Evolutionary conservation across 2,329 filamentous ascomycete species (phyloP).

Genomic region (Rosellinia necatrix): DNA sequence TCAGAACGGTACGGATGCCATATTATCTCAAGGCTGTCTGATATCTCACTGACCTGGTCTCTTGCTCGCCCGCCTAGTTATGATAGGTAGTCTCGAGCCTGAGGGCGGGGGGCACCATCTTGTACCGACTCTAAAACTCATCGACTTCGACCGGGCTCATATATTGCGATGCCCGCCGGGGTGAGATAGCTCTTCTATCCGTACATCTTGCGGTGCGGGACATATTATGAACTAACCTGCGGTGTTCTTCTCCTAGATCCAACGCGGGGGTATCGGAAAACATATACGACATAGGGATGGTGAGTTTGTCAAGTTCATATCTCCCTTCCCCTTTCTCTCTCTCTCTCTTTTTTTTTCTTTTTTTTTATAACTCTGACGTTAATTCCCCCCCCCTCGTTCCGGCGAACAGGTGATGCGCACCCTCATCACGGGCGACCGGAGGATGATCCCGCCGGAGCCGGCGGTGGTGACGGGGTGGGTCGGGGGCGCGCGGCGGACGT

Average conservation of each 20-base stretch:
- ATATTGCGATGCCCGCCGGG: not conserved
- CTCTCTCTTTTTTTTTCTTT: not conserved
- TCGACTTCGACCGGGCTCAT: slow-evolving; percentile 4
- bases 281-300: not conserved
- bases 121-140: slow-evolving; percentile 5
- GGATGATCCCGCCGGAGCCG: not conserved
- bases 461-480: not conserved
- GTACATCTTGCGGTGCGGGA: not conserved
- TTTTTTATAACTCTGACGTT: not conserved
- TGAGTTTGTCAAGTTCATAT: not conserved
- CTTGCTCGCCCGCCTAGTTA: not conserved
- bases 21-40: not conserved
- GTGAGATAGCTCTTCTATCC: not conserved
- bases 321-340: too few species aligned
- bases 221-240: not conserved
- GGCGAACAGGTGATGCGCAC: not conserved
- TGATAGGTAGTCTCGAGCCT: slow-evolving; percentile 6
- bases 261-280: not conserved
- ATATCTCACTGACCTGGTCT: not conserved
- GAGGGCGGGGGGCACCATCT: not conserved
- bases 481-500: not conserved
- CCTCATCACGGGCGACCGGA: not conserved
- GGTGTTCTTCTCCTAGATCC: not conserved
- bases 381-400: too few species aligned
- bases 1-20: not conserved